Base-by-base conservation (phyloP, 331 rosid species). In the Arachis monticola region DNA sequence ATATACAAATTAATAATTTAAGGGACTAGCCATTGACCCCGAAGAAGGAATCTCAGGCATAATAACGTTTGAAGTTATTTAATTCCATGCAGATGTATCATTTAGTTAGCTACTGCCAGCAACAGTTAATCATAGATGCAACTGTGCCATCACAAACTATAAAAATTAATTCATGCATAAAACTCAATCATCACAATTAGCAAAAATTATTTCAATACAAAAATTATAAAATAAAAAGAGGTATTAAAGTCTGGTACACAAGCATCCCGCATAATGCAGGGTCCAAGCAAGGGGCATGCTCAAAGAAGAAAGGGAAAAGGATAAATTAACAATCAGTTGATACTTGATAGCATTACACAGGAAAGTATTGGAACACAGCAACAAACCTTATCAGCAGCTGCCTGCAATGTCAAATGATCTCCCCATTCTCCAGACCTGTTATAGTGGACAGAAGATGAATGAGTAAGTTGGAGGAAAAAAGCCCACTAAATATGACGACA, bases 361-460 rank as follows among this genome's bases (percentile, higher is more conserved):
- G 11, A 55, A 51, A n/a, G 59, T 69, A 48, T 55, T 60, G 35
- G 35, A 69, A 65, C 10, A 42, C 52, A 70, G n/a, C n/a, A 47
- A 81, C n/a, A 47, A 81, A 89, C 96, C 93, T 92, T 92, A 81
- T 92, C 93, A 70, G 96, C 87, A 69, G 98, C 96, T 67, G 98
- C 98, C 85, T 94, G 98, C 72, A 94, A 85, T 56, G 96, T 91
- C 86, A 94, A 80, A 76, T 94, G 99, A 83, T 94, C 96, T 9
- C 97, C 97, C 99, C 97, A 94, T 83, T 94, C 99, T 81, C 97
- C 96, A 57, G 85, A 85, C 82, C 99, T 94, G 91, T 74, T 62
- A 81, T 14, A 17, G 40, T 59, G 72, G n/a, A 81, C 30, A 80
- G 79, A 79, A 55, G 22, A 74, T 53, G 70, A 73, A 65, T 63